Evolutionary conservation across 2,329 filamentous ascomycete genomes (phyloP), one percentile per base, ranked within the genome.

Genomic region (Fonsecaea multimorphosa): DNA sequence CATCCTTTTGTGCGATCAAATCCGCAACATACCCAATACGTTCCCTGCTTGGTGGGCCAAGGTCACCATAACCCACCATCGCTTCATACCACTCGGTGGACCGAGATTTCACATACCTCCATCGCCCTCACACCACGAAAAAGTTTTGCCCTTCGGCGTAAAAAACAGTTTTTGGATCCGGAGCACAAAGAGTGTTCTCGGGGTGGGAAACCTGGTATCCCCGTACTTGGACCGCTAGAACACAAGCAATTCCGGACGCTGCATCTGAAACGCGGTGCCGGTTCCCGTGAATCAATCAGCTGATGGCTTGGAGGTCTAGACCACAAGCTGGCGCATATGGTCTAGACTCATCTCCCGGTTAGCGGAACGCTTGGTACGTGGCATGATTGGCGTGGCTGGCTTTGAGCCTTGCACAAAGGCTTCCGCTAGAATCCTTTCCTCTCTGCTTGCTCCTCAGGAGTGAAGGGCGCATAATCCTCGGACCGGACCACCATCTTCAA

Each of bases 241-340:
- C n/a, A 34, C 14, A 24, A 14, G 22, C 58, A 22, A 22, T 16
- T 27, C 40, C 32, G 31, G 22, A 31, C 29, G n/a, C 31, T 29
- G 36, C 29, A 60, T 19, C 58, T 60, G 58, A 60, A 60, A 60
- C 46, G 22, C 12, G 29, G 24, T 29, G 46, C 27, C 32, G 31
- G 22, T 6, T 29, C 14, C 24, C 38, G 46, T 32, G 12, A 60
- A 32, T 60, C 58, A 60, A 32, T 60, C 58, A 40, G 58, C 46
- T 60, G 58, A 60, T 60, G 31, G n/a, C 9, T n/a, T 52, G 19
- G 29, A 8, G 19, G 44, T 12, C 58, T 31, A 60, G 58, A 51
- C 58, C 58, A n/a, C 19, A 38, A 38, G 3, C 32, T 27, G 32
- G 29, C 12, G 29, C 29, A 38, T 11, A 19, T 24, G 58, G 29